Conservation (phyloP, 2,329 filamentous ascomycete genomes). For the Thermomyces lanuginosus region DNA sequence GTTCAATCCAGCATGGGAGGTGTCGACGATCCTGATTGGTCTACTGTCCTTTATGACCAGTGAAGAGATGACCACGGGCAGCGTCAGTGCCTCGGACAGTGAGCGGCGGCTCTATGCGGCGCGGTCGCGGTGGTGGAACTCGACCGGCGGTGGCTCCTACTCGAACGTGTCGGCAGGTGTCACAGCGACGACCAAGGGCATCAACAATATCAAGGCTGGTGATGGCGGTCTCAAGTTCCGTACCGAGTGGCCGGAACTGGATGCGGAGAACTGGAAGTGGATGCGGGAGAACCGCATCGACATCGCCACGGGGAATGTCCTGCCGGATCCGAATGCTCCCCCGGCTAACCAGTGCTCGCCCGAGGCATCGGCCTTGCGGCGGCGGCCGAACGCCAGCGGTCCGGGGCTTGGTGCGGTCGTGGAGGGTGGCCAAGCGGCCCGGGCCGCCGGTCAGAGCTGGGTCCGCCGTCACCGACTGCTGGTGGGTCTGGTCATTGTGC, state of each 20-base stretch:
- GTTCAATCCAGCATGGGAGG: constrained; percentile 97
- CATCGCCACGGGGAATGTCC: constrained; percentile 51
- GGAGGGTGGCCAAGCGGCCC: constrained; percentile 58
- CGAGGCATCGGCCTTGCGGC: constrained; percentile 47
- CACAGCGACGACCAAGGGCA: constrained; percentile 47
- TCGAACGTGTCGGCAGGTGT: constrained; percentile 31
- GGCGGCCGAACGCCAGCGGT: constrained; percentile 42
- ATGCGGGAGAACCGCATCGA: constrained; percentile 75
- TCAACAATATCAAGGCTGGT: constrained; percentile 66
- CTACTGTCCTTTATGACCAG: constrained; percentile 95
- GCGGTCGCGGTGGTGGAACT: constrained; percentile 89
- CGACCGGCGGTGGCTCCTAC: constrained; percentile 69
- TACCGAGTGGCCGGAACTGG: constrained; percentile 75
- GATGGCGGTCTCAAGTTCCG: constrained; percentile 86
- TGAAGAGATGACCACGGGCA: constrained; percentile 96
- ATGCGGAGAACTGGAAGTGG: constrained; percentile 82
- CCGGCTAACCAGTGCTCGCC: constrained; percentile 41
- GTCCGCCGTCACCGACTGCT: constrained; percentile 62
- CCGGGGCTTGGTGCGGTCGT: constrained; percentile 47
- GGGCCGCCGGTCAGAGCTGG: constrained; percentile 72
- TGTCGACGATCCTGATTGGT: constrained; percentile 88
- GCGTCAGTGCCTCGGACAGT: constrained; percentile 55
- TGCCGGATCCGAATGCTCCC: constrained; percentile 38
- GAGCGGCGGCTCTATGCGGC: constrained; percentile 66
- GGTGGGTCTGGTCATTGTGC: constrained; percentile 51